Evolutionary conservation across 2,329 filamentous ascomycete species (phyloP), one percentile per base, ranked within the genome.

Genomic region (Colletotrichum sp.): DNA sequence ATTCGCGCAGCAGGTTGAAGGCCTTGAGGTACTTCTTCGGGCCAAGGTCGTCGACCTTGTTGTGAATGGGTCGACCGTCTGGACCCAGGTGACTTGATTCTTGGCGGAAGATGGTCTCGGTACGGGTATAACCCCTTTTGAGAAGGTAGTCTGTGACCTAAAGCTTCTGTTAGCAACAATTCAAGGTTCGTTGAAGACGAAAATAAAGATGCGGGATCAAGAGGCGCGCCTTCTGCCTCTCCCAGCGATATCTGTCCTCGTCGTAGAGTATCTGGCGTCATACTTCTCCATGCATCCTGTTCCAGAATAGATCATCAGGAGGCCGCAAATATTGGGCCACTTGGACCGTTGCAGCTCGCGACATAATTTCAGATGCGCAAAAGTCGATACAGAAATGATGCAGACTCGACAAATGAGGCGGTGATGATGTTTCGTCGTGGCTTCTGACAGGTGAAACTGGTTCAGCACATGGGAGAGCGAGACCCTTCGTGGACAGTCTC

Each of bases 71-170:
- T 75, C 94, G 92, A 10, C 96, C 96, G 83, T 96, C 95, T 26
- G 94, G 90, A 72, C 96, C 95, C 57, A 97, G 90, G 79, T 96
- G 93, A 28, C 95, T 93, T 2, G 96, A 98, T 85, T 99, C 97
- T 84, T 95, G 94, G 59, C 97, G 92, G 69, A 99, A 95, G 83
- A 97, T 95, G 24, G 96, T 95, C 85, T 99, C 97, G 1, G 97
- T 99, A 28, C 94, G 91, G 70, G 93, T 96, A 85, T 98, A 99
- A 0, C 97, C 97, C 79, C 98, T 96, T 84, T 99, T 99, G 4
- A 96, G 92, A 1, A 99, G 89, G 84, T 99, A 99, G 80, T 99
- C 97, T 10, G 98, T 96, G 5, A 99, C 91, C 91, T 92, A 77
- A 67, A 77, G 68, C 6, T 13, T 18, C 16, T 7, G 24, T 52